These are phyloP conservation scores for Haematococcus lacustris DNA, from an alignment of 139 green algal genomes.

Conservation along the genomic window DNA sequence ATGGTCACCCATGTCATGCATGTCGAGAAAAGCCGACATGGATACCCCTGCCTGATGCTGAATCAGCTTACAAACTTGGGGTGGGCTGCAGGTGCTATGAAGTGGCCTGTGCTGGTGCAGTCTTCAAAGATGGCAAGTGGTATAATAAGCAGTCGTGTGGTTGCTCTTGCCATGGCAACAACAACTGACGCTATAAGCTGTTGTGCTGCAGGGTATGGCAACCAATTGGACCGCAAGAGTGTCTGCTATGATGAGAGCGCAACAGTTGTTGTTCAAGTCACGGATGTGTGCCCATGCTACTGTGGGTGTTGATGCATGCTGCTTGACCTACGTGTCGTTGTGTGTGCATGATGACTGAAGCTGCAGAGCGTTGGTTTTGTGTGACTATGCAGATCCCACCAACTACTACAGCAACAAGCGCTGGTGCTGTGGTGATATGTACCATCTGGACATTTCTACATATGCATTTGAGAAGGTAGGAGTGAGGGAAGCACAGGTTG, in stretches of 20 bases:
- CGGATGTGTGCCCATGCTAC: conserved; percentile 15
- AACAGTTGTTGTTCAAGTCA: background rate
- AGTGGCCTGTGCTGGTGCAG: conserved; percentile 12
- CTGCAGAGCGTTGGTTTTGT: too few relatives aligned
- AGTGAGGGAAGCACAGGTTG: background rate
- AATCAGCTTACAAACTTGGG: too few relatives aligned
- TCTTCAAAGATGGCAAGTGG: conserved; percentile 16
- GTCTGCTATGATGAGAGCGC: background rate
- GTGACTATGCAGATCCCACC: conserved; percentile 8
- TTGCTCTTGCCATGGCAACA: too few relatives aligned
- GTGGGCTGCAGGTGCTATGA: conserved; percentile 16
- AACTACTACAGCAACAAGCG: conserved; percentile 26
- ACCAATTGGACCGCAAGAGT: background rate
- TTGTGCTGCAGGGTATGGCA: background rate
- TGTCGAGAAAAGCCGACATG: background rate
- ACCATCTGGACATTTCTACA: conserved; percentile 11
- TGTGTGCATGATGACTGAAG: background rate
- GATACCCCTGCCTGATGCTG: background rate
- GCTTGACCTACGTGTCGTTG: background rate
- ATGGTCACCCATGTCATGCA: background rate
- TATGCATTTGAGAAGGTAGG: conserved; percentile 32
- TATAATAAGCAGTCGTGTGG: background rate
- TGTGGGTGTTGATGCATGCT: conserved; percentile 1
- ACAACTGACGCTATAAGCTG: background rate
- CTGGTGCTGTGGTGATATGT: conserved; percentile 35